Evolutionary conservation across 345 rosid species (phyloP), one percentile per base, ranked within the genome.

Genomic region (Iberis pinnata): DNA sequence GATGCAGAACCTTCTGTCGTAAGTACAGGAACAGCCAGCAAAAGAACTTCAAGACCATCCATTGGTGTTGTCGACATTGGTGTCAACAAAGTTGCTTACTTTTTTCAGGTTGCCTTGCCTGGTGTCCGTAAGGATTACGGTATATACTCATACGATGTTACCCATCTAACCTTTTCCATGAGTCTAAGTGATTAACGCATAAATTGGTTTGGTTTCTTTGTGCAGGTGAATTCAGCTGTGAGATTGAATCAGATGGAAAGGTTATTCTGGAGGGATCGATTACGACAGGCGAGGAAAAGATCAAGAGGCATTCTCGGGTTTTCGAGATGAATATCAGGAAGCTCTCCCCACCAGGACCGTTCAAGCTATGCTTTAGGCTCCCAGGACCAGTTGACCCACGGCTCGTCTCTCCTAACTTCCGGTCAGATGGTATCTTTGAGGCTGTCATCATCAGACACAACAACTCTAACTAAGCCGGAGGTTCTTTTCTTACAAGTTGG

Each of bases 351-450:
- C 65, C 82, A 12, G 89, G 86, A 29, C 74, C 76, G 1, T 80
- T 82, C 55, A 65, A 73, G 9, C 56, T 82, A 35, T 68, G 78
- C 8, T 85, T 85, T 61, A 73, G 65, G 36, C 77, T 82, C 56
- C 95, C 87, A 2, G 87, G 95, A 36, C 85, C 81, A 3, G 89
- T 80, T 29, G 95, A 85, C 64, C 95, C 87, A 0, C 68, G 95
- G 35, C 71, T 85, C 31, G 60, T 78, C 67, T 70, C 75, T 26
- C 84, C 84, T 16, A 66, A 47, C 50, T 78, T 79, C 61, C 62
- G 89, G 31, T 60, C 73, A 18, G 89, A 80, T 46, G 95, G 95
- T 50, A 69, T 85, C 51, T 74, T 85, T 9, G 87, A 82, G 73
- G 89, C 60, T 18, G 75, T 80, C 62, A 65, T 82, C 50, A 69